Base-by-base conservation (phyloP, 2,329 filamentous ascomycete genomes). In the Fonsecaea pugnacius region DNA sequence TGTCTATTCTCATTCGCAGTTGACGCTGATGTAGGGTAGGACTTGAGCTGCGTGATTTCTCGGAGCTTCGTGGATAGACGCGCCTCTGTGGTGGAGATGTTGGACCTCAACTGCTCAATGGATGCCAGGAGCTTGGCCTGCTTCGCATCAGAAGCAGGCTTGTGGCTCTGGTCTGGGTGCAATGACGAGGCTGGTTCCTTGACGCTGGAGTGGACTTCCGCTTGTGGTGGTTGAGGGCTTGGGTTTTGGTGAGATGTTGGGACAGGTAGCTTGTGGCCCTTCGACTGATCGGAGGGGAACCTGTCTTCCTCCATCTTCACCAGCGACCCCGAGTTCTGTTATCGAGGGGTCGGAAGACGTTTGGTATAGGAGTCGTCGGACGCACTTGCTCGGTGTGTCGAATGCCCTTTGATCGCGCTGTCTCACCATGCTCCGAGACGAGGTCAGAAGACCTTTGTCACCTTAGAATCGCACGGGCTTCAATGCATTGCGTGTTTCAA, bases 11-110 rank as follows among this genome's bases (percentile, higher is more conserved):
- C 36, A 32, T 21, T 32, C n/a, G 24, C 16, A 38, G 16, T 27
- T 58, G 46, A n/a, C 50, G 16, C 18, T 53, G 46, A n/a, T 32
- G 21, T 3, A 8, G 33, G n/a, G 30, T 40, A 62, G 0, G 54
- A 62, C 16, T 61, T 33, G 9, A 65, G 38, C 38, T 62, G 24
- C 4, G 24, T 58, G 38, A 65, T 59, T 33, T 65, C 33, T 18
- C 38, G 21, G 5, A 62, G 46, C 16, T 51, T 52, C 27, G 12
- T 18, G 16, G 63, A 53, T n/a, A 65, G 64, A 12, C 53, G 38
- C 5, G 14, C n/a, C 36, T 66, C 43, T 21, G 53, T 58, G 12
- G 60, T 35, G 7, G 30, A 16, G 46, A 66, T 63, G 16, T 27
- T 66, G 30, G 60, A 63, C 36, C 54, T 32, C 24, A 63, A 53